Evolutionary conservation across 2,329 filamentous ascomycete genomes (phyloP).

Genomic region (Diaporthe nobilis): DNA sequence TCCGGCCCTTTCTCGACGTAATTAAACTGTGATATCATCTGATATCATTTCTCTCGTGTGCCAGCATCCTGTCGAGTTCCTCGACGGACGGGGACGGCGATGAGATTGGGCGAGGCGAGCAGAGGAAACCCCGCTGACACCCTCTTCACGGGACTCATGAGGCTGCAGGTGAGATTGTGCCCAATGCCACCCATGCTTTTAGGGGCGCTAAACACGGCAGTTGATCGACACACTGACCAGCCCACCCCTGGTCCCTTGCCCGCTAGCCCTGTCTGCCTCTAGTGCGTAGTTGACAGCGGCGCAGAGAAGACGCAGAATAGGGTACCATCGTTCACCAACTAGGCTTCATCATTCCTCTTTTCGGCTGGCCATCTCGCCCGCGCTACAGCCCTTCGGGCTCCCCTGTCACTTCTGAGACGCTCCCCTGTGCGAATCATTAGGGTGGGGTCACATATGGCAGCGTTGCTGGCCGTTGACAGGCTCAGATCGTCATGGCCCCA

Average conservation of each 20-base stretch:
- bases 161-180: slow-evolving; percentile 33
- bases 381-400: slow-evolving; percentile 49
- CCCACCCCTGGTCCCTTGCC: slow-evolving; percentile 14
- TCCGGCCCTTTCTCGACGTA: slow-evolving; percentile 28
- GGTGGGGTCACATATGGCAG: slow-evolving; percentile 9
- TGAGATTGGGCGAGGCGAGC: neutral
- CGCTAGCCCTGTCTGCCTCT: neutral
- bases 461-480: slow-evolving; percentile 22
- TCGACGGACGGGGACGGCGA: slow-evolving; percentile 20
- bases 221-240: slow-evolving; percentile 33
- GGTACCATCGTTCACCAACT: slow-evolving; percentile 16
- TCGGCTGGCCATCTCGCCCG: slow-evolving; percentile 29
- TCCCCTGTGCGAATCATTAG: slow-evolving; percentile 25
- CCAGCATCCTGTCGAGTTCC: slow-evolving; percentile 4
- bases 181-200: slow-evolving; percentile 31
- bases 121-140: slow-evolving; percentile 13
- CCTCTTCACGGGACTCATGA: slow-evolving; percentile 18
- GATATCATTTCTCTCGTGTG: slow-evolving; percentile 25
- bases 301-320: slow-evolving; percentile 1
- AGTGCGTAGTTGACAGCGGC: slow-evolving; percentile 22
- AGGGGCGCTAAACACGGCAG: slow-evolving; percentile 29
- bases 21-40: slow-evolving; percentile 34
- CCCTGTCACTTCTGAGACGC: slow-evolving; percentile 51
- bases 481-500: slow-evolving; percentile 20
- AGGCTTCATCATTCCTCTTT: slow-evolving; percentile 27